These are phyloP conservation scores for Beta corolliflora DNA, from an alignment of 179 eudicot species.

Conservation along the genomic window DNA sequence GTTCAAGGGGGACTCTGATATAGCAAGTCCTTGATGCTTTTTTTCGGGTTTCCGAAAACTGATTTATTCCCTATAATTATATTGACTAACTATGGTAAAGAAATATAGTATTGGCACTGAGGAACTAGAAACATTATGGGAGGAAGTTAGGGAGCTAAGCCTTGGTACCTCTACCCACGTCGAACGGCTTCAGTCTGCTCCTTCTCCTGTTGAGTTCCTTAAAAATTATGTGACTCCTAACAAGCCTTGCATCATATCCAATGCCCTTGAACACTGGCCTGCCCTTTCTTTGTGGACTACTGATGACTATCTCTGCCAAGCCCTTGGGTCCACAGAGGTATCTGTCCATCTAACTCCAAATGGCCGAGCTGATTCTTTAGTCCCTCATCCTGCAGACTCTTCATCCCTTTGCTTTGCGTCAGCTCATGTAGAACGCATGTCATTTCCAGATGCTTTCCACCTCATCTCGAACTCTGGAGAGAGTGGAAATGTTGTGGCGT, in stretches of 20 bases:
- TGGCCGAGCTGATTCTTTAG: constrained; percentile 80
- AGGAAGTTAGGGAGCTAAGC: constrained; percentile 76
- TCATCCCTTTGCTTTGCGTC: constrained; percentile 80
- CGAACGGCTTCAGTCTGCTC: constrained; percentile 64
- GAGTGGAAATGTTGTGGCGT: constrained; percentile 48
- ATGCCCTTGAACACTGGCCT: constrained; percentile 76
- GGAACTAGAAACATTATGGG: constrained; percentile 59
- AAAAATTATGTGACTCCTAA: constrained; percentile 72
- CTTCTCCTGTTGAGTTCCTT: constrained; percentile 75
- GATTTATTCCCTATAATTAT: background rate
- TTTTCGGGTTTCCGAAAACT: background rate
- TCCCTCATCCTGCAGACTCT: constrained; percentile 49
- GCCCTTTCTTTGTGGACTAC: constrained; percentile 78
- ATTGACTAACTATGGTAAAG: constrained; percentile 21
- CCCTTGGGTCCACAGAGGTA: constrained; percentile 55
- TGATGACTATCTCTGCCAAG: constrained; percentile 49
- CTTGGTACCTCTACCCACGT: constrained; percentile 60
- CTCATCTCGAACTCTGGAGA: constrained; percentile 37
- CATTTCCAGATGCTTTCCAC: constrained; percentile 55
- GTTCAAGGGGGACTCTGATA: too few species aligned
- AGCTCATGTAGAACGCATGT: constrained; percentile 58
- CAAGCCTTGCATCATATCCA: constrained; percentile 87
- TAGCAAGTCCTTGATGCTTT: background rate
- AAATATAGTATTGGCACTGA: constrained; percentile 13
- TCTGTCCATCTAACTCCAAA: constrained; percentile 91